Base-by-base conservation (phyloP, 805 yeast genomes). In the Yamadazyma sp. region DNA sequence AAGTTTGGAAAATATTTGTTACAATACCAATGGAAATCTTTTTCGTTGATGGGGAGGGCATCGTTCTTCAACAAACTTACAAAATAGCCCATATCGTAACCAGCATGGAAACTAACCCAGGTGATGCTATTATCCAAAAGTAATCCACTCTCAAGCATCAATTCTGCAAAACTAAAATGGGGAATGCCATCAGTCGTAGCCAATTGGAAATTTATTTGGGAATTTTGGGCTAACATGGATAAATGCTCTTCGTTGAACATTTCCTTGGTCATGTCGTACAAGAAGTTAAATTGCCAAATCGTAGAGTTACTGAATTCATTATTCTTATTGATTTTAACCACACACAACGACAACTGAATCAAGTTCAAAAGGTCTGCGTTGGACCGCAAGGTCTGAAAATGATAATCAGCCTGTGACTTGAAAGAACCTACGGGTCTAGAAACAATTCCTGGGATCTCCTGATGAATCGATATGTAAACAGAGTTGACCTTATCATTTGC, bases 241-340 rank as follows among this genome's bases (percentile, higher is more conserved):
- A 89, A 71, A 13, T 91, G 86, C 50, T 90, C 98, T 38, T 79
- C 79, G 15, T 91, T 83, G 48, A 80, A 86, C 96, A 93, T 91
- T 54, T 88, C 93, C 22, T 71, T 67, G 25, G 75, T 70, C 24
- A 85, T 64, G 59, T 85, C 90, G 60, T 89, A 93, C 48, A 75
- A 71, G 67, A 93, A 89, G 60, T 93, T 93, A 67, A 93, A 90
- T 59, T 91, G 97, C 96, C 97, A 93, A n/a, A 96, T 87, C 16
- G 88, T 60, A 0, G 95, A 80, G 28, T 88, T 68, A 17, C 95
- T 95, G 31, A 60, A 47, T 44, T 64, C 70, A 42, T 59, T 57
- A 32, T 59, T 53, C 45, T 55, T 56, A 23, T 46, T 43, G 25
- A 65, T 50, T 44, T 66, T 67, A 12, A 64, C 59, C 3, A 63